Evolutionary conservation across 2,329 filamentous ascomycete species (phyloP), one percentile per base, ranked within the genome.

Genomic region (Aspergillus fumigatus): DNA sequence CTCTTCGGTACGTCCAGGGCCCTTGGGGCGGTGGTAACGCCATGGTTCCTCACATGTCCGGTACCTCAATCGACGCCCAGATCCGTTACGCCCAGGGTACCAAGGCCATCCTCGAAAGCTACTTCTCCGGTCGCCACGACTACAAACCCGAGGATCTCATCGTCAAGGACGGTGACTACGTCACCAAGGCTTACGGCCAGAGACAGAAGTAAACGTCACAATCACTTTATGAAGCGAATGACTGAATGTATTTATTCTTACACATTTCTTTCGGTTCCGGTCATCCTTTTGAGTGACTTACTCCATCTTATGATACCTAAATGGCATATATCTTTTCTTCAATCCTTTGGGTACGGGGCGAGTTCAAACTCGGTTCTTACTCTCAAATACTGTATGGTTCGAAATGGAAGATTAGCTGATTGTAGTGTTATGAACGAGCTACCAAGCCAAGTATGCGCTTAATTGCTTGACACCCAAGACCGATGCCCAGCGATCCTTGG

Each of bases 11-110:
- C 75, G 93, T 90, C 75, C 88, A 92, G 84, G 94, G 93, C 84
- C 89, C 90, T 74, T 96, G 90, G 83, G 93, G 92, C 67, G 94
- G 93, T 72, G 94, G 94, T 73, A 97, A 97, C 80, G 94, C 92
- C 79, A 99, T 94, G 90, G 92, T 97, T 59, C 91, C 94, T 56
- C 94, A 97, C 86, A 96, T 97, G 91, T 96, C 92, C 11, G 94
- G 94, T 73, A 97, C 93, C 57, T 96, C 92, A n/a, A 88, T 99
- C 73, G 94, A 99, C 74, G 94, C 94, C 58, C 94, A 99, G 84
- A 88, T 90, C 80, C 86, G 92, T 65, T 96, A 96, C 74, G 90
- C 92, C 69, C 82, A 87, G 63, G 92, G 92, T 68, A 89, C 86
- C 76, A 96, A 97, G 88, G 77, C 82, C 65, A 97, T 99, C 73